These are phyloP conservation scores for Lathyrus oleraceus DNA, from an alignment of 306 rosid genomes.

Conservation along the genomic window DNA sequence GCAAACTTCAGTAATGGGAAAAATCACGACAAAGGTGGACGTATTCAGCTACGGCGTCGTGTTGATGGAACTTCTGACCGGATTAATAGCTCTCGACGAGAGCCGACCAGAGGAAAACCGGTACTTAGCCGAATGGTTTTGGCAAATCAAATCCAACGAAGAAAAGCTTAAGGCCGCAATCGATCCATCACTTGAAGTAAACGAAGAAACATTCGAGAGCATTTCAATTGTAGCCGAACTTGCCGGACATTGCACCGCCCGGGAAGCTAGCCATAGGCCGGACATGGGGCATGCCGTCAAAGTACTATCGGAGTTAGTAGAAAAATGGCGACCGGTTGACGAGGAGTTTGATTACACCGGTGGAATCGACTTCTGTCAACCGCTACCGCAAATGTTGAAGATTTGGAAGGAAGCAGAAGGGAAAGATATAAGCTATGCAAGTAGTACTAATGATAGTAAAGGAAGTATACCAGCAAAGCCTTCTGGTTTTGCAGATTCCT, in stretches of 20 bases:
- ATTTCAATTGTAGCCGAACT: slow-evolving; percentile 57
- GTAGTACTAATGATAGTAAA: slow-evolving; percentile 56
- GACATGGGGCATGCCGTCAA: slow-evolving; percentile 75
- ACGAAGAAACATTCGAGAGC: slow-evolving; percentile 50
- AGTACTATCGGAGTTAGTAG: slow-evolving; percentile 55
- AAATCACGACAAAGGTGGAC: slow-evolving; percentile 77
- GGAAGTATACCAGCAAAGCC: slow-evolving; percentile 73
- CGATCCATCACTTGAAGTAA: slow-evolving; percentile 56
- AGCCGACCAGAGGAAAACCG: slow-evolving; percentile 74
- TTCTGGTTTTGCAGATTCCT: slow-evolving; percentile 66
- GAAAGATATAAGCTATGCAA: slow-evolving; percentile 43
- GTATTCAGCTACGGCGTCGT: slow-evolving; percentile 86
- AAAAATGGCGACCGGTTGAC: slow-evolving; percentile 66
- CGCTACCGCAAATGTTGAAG: slow-evolving; percentile 71
- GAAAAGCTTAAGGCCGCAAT: slow-evolving; percentile 61
- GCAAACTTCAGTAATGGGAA: slow-evolving; percentile 74
- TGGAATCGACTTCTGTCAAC: slow-evolving; percentile 56
- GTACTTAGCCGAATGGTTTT: slow-evolving; percentile 78
- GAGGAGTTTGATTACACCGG: slow-evolving; percentile 44
- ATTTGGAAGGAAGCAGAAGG: slow-evolving; percentile 70
- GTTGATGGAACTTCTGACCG: slow-evolving; percentile 78
- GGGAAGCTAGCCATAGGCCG: slow-evolving; percentile 73
- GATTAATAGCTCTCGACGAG: slow-evolving; percentile 76
- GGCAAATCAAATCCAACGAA: slow-evolving; percentile 64
- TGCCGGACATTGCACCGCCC: slow-evolving; percentile 81